Evolutionary conservation across 108 stramenopile genomes (phyloP).

Genomic region (Stephanodiscus triporus): DNA sequence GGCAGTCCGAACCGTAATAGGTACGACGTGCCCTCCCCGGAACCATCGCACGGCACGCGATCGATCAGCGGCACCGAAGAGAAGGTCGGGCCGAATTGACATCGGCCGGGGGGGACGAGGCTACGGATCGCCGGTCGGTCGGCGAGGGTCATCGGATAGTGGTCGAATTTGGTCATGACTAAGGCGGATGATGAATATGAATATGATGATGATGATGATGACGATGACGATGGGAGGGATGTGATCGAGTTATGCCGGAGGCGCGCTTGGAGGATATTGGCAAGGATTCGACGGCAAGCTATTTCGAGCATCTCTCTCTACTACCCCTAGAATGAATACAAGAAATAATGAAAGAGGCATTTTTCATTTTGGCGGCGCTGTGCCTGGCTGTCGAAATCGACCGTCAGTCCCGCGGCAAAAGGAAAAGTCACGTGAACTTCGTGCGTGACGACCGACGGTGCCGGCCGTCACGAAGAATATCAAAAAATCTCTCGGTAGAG

Average conservation of each 20-base stretch:
- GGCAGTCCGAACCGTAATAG: slow-evolving; percentile 77
- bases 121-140: slow-evolving; percentile 35
- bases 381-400: too few relatives aligned
- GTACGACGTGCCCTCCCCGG: slow-evolving; percentile 54
- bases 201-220: too few relatives aligned
- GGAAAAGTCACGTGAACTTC: too few relatives aligned
- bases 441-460: too few relatives aligned
- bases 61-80: slow-evolving; percentile 60
- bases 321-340: too few relatives aligned
- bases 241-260: not conserved
- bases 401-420: too few relatives aligned
- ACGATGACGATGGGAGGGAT: not conserved
- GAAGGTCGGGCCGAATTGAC: slow-evolving; percentile 74
- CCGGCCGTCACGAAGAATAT: too few relatives aligned
- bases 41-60: slow-evolving; percentile 42
- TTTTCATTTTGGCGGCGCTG: too few relatives aligned
- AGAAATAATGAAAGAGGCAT: too few relatives aligned
- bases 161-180: slow-evolving; percentile 5
- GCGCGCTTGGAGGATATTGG: not conserved
- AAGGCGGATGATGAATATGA: too few relatives aligned
- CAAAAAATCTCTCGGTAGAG: too few relatives aligned
- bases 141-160: slow-evolving; percentile 38
- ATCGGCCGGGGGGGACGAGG: slow-evolving; percentile 67
- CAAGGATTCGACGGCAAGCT: not conserved
- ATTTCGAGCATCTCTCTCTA: too few relatives aligned